Evolutionary conservation across 1,139 yeast genomes (phyloP), one percentile per base, ranked within the genome.

Genomic region (Geotrichum restrictum): DNA sequence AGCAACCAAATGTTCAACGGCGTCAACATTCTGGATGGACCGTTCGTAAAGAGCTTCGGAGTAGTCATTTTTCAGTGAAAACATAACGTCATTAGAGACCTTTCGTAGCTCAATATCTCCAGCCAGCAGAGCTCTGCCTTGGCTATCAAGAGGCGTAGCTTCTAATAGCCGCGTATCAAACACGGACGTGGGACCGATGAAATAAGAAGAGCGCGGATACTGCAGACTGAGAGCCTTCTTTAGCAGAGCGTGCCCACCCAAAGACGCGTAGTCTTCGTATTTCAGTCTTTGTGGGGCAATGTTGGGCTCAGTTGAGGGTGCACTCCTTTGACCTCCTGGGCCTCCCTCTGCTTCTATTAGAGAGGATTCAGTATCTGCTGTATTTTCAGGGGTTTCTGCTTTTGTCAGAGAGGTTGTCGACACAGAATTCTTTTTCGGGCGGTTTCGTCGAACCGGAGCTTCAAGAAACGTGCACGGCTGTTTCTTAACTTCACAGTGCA

Each of bases 1-100:
- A n/a, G 73, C 67, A 2, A 74, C 75, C 1, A 70, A 57, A 32
- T 68, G 62, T 55, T 75, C 78, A 29, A 73, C 65, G 21, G 68
- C 72, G 57, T 73, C 76, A 10, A 60, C 63, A 41, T 66, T 64
- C 41, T 58, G 59, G 29, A 66, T 59, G 16, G 62, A 53, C 27
- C 65, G 61, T 11, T 59, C 57, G 48, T 60, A 57, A 3, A 57
- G 49, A 6, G 57, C 61, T 19, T 62, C 64, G 7, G 59, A 55
- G 40, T 60, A 60, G 49, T 71, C 75, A 27, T 65, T 68, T 27
- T 68, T 64, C 40, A 72, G 57, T 41, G 66, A 59, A 49, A 71
- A 71, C 51, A 69, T 58, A 27, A 68, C 62, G 48, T 69, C 69
- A 2, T 66, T 61, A 4, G 69, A 66, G 1, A 71, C 72, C 41